Evolutionary conservation across 148 eudicot species (phyloP).

Genomic region (Polygonum aviculare): DNA sequence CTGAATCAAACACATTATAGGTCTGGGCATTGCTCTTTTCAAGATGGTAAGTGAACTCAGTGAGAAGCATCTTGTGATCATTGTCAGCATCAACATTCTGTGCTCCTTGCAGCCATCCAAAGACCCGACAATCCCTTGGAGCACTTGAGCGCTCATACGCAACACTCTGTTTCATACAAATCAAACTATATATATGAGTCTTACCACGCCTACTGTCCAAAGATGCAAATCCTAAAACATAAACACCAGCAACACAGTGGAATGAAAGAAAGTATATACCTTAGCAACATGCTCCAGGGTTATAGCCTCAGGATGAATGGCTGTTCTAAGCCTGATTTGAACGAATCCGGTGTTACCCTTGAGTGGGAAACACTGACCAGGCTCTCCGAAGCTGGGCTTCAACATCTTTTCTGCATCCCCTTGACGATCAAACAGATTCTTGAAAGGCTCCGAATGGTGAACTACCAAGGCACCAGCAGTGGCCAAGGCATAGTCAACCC

Average conservation of each 20-base stretch:
- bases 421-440: slow-evolving; percentile 10
- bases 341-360: slow-evolving; percentile 75
- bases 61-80: slow-evolving; percentile 39
- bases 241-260: background rate
- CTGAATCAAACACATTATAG: slow-evolving; percentile 38
- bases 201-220: background rate
- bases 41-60: slow-evolving; percentile 71
- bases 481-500: slow-evolving; percentile 62
- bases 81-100: slow-evolving; percentile 21
- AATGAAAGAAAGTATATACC: slow-evolving; percentile 26
- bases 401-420: slow-evolving; percentile 47
- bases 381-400: slow-evolving; percentile 77
- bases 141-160: slow-evolving; percentile 79
- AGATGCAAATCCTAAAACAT: background rate
- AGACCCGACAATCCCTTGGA: slow-evolving; percentile 67
- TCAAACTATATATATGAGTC: background rate
- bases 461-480: slow-evolving; percentile 50
- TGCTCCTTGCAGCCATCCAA: slow-evolving; percentile 50
- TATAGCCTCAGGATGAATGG: slow-evolving; percentile 67
- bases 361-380: slow-evolving; percentile 76
- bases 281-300: slow-evolving; percentile 78
- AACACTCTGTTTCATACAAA: slow-evolving; percentile 45
- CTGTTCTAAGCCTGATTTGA: slow-evolving; percentile 51
- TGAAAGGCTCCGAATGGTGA: slow-evolving; percentile 47
- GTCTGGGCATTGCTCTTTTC: slow-evolving; percentile 85